A percentile compares a stretch with the other conserved stretches of the same genome.
phyloP scores from a whole-genome alignment of 176 grass and related monocot species.

The Avena eriantha region DNA sequence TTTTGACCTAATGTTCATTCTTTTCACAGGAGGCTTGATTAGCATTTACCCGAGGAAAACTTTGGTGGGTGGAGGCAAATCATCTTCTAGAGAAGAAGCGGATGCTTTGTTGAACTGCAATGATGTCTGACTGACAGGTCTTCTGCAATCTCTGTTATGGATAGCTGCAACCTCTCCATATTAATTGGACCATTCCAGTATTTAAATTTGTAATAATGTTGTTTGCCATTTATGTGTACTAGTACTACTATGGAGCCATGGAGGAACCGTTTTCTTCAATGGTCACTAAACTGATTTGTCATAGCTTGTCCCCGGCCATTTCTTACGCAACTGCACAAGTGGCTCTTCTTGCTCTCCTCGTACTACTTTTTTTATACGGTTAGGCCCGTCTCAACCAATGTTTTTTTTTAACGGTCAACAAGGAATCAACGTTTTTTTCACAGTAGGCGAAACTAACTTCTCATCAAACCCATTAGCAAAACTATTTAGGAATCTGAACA shows the following conservation, averaged over 20 bases:
- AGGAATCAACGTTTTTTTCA: no score
- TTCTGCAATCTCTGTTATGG: not conserved
- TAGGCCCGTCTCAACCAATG: no score
- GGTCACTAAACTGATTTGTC: slow-evolving; percentile 26
- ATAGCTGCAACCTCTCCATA: not conserved
- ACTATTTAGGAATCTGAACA: no score
- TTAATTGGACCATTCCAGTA: not conserved
- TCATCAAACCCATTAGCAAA: no score
- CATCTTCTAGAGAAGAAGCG: slow-evolving; percentile 39
- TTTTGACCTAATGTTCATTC: not conserved
- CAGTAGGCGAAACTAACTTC: no score
- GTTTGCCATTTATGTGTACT: slow-evolving; percentile 6
- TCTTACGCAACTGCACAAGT: not conserved
- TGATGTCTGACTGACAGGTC: not conserved
- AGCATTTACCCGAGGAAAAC: slow-evolving; percentile 44
- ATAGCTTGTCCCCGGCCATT: not conserved
- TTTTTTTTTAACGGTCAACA: no score
- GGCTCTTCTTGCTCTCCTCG: not conserved
- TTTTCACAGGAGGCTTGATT: slow-evolving; percentile 43
- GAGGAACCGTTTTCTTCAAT: not conserved
- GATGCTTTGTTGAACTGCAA: not conserved
- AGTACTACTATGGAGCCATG: not conserved
- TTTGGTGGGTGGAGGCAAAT: slow-evolving; percentile 45
- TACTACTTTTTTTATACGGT: not conserved
- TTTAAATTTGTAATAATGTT: slow-evolving; percentile 47